Conservation (phyloP, 352 stramenopile species). For the Globisporangium parvum region DNA sequence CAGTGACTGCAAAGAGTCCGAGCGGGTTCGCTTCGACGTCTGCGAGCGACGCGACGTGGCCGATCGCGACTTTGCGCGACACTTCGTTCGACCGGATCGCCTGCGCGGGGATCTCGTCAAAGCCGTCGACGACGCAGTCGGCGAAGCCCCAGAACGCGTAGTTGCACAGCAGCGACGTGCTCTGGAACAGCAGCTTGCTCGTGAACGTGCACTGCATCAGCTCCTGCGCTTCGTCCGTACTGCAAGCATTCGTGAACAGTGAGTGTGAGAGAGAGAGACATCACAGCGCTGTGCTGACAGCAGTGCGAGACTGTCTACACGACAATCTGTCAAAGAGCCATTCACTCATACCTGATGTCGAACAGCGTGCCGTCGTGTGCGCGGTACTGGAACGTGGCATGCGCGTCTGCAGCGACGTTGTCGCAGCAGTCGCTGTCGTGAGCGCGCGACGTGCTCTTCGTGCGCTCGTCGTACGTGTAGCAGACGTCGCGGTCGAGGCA, state of each 20-base stretch:
- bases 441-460: constrained; percentile 27
- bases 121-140: constrained; percentile 40
- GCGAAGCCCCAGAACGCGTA: constrained; percentile 77
- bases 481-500: constrained; percentile 64
- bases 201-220: constrained; percentile 74
- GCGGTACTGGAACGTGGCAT: constrained; percentile 36
- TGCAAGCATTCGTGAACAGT: neutral
- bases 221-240: constrained; percentile 35
- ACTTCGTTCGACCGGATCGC: constrained; percentile 21
- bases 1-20: constrained; percentile 53
- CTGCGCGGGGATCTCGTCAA: constrained; percentile 29
- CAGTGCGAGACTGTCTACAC: too few species aligned
- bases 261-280: neutral
- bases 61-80: constrained; percentile 44
- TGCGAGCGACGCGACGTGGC: constrained; percentile 42
- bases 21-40: constrained; percentile 43
- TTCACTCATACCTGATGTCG: constrained; percentile 26
- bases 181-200: constrained; percentile 66
- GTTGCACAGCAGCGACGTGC: constrained; percentile 58
- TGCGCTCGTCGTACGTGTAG: constrained; percentile 38
- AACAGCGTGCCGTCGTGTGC: constrained; percentile 20
- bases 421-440: constrained; percentile 34
- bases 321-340: neutral
- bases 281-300: neutral
- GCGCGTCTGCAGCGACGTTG: constrained; percentile 22